A percentile compares a stretch with the other conserved stretches of the same genome.
Conservation (phyloP, 495 filamentous ascomycete genomes). For the Sporormia fimetaria region DNA sequence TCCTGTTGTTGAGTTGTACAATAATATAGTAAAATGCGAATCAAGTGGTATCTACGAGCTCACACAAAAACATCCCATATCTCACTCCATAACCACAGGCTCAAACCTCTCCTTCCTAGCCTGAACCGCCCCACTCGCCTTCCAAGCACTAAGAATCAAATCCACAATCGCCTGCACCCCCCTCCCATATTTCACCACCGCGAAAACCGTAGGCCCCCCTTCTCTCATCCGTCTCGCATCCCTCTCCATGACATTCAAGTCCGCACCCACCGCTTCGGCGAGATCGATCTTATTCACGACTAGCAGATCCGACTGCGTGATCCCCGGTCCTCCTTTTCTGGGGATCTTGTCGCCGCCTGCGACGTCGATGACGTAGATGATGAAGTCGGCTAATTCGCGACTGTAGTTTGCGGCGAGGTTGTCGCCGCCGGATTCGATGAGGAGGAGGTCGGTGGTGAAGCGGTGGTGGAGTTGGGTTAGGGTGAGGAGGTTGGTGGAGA, state of each 20-base stretch:
- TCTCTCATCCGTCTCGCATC: slow-evolving; percentile 89
- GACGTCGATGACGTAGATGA: slow-evolving; percentile 97
- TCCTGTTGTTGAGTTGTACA: too few species aligned
- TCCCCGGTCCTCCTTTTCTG: slow-evolving; percentile 89
- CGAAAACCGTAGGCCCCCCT: slow-evolving; percentile 93
- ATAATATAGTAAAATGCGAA: too few species aligned
- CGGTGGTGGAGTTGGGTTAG: slow-evolving; percentile 72
- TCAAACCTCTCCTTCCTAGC: slow-evolving; percentile 36
- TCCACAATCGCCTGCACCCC: slow-evolving; percentile 75
- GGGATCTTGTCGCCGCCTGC: slow-evolving; percentile 96
- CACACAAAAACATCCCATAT: too few species aligned
- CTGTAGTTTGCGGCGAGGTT: slow-evolving; percentile 96
- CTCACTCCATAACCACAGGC: slow-evolving; percentile 23
- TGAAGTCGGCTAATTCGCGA: slow-evolving; percentile 88
- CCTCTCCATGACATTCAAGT: slow-evolving; percentile 86
- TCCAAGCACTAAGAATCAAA: slow-evolving; percentile 87
- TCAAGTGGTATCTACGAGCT: too few species aligned
- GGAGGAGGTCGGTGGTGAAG: slow-evolving; percentile 62
- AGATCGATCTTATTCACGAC: slow-evolving; percentile 96
- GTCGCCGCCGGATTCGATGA: slow-evolving; percentile 92
- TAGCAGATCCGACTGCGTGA: slow-evolving; percentile 85
- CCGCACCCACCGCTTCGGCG: slow-evolving; percentile 82
- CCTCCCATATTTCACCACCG: slow-evolving; percentile 85
- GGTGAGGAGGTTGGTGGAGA: slow-evolving; percentile 81
- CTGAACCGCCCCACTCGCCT: slow-evolving; percentile 64